Percentiles rank a stretch among this genome's conserved stretches.
Conservation (phyloP, 176 grass and related monocot species). For the Oryza nivara region DNA sequence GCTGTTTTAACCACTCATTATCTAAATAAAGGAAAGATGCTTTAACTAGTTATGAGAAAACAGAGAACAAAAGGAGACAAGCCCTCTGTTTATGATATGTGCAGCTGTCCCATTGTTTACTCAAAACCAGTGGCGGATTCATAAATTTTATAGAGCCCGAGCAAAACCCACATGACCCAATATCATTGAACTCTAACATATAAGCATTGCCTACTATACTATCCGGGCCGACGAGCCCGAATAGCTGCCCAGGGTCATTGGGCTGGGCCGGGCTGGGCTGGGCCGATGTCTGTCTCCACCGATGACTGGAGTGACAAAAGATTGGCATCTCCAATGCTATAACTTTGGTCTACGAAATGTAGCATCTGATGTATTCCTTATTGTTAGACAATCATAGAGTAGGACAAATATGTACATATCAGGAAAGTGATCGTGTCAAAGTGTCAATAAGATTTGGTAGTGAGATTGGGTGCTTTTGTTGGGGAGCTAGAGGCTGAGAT, state of each 20-base stretch:
- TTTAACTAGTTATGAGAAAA: not conserved
- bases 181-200: not conserved
- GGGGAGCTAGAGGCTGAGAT: not conserved
- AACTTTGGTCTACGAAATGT: not conserved
- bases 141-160: not conserved
- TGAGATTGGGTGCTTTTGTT: not conserved
- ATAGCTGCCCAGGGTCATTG: no score
- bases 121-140: not conserved
- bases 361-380: not conserved
- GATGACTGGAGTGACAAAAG: not conserved
- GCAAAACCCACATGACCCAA: not conserved
- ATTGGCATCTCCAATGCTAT: not conserved
- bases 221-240: no score
- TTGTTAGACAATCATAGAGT: no score
- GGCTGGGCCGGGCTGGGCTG: no score
- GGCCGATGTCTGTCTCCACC: no score
- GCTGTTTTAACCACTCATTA: not conserved
- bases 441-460: not conserved
- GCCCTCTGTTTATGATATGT: no score
- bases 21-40: not conserved
- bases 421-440: not conserved
- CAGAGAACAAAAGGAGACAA: not conserved
- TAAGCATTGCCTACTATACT: no score
- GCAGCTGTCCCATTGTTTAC: no score
- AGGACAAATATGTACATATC: not conserved